Conservation (phyloP, 768 basidiomycete genomes). For the Chalciporus pseudorubinellus region DNA sequence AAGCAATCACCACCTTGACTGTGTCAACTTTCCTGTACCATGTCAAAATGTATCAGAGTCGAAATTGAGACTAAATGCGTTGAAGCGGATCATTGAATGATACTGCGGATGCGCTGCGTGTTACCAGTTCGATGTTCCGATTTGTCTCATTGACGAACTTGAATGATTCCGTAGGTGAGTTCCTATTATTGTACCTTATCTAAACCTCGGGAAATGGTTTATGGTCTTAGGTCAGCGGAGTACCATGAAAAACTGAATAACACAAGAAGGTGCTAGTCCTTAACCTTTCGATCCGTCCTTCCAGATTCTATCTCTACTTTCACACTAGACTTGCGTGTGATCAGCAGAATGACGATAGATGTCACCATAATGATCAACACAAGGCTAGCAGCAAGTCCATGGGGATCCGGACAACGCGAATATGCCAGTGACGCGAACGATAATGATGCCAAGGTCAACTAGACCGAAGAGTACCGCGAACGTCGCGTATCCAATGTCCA, state of each 20-base stretch:
- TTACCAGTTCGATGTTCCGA: too few relatives aligned
- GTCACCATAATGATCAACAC: constrained; percentile 12
- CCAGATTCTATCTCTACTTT: constrained; percentile 6
- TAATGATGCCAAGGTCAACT: constrained; percentile 20
- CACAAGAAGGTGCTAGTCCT: not conserved
- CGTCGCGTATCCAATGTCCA: constrained; percentile 11
- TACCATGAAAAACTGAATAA: not conserved
- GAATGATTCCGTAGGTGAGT: too few relatives aligned
- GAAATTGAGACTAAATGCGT: too few relatives aligned
- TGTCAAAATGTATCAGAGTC: too few relatives aligned
- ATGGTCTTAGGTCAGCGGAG: too few relatives aligned
- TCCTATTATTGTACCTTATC: too few relatives aligned
- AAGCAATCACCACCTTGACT: too few relatives aligned
- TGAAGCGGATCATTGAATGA: too few relatives aligned
- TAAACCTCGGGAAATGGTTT: too few relatives aligned
- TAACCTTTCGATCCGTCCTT: not conserved
- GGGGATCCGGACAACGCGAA: constrained; percentile 11
- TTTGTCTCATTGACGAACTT: too few relatives aligned
- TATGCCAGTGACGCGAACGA: constrained; percentile 18
- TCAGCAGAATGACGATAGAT: not conserved
- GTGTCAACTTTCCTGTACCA: too few relatives aligned
- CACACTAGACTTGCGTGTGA: not conserved
- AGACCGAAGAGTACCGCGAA: constrained; percentile 16
- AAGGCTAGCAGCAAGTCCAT: constrained; percentile 10
- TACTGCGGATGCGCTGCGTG: too few relatives aligned